Percentiles rank a stretch among this genome's conserved stretches.
phyloP scores from a whole-genome alignment of 495 filamentous ascomycete species.

The Aspergillus ostianus region DNA sequence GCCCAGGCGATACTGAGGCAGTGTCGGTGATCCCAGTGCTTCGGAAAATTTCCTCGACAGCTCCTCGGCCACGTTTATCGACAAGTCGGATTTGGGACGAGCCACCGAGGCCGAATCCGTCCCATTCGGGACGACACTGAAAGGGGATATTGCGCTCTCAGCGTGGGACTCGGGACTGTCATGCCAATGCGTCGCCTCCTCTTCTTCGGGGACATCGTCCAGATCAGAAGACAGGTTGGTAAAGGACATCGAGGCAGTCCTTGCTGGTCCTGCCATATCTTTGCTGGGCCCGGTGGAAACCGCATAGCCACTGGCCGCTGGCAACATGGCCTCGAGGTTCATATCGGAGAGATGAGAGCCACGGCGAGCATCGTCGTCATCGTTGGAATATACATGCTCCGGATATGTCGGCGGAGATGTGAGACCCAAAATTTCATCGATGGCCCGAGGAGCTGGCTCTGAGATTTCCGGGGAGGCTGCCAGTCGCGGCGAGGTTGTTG shows the following conservation, averaged over 20 bases:
- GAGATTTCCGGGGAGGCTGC: slow-evolving; percentile 32
- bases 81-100: slow-evolving; percentile 26
- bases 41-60: slow-evolving; percentile 39
- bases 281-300: slow-evolving; percentile 48
- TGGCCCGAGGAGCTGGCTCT: slow-evolving; percentile 42
- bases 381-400: slow-evolving; percentile 36
- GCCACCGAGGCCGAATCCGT: slow-evolving; percentile 12
- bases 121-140: slow-evolving; percentile 11
- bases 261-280: slow-evolving; percentile 35
- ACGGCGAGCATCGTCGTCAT: slow-evolving; percentile 10
- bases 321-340: slow-evolving; percentile 24
- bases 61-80: slow-evolving; percentile 34
- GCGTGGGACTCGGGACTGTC: slow-evolving; percentile 27
- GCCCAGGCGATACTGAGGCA: slow-evolving; percentile 26
- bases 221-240: slow-evolving; percentile 46
- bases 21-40: slow-evolving; percentile 39
- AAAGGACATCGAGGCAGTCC: slow-evolving; percentile 42
- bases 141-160: slow-evolving; percentile 18
- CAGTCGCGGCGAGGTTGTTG: slow-evolving; percentile 29
- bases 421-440: slow-evolving; percentile 45
- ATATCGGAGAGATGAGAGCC: slow-evolving; percentile 16
- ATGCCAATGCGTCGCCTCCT: slow-evolving; percentile 42
- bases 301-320: slow-evolving; percentile 27
- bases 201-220: slow-evolving; percentile 75
- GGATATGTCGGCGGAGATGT: slow-evolving; percentile 29